phyloP scores from a whole-genome alignment of 176 grass and related monocot species.

The Musa troglodytarum region DNA sequence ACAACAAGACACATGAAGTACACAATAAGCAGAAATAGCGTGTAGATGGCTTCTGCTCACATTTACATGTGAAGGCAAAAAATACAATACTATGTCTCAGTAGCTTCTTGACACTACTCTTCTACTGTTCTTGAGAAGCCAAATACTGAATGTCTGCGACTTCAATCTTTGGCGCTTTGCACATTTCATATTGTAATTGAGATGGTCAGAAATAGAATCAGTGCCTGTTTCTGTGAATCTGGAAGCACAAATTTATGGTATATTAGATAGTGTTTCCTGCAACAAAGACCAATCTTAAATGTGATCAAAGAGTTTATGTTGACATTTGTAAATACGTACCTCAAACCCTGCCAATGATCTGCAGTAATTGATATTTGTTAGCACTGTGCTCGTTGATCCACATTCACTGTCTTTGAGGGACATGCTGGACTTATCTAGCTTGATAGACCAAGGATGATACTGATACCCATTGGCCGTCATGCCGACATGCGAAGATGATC shows the following conservation, averaged over 20 bases:
- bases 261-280: not conserved
- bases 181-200: not conserved
- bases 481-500: slow-evolving; percentile 37
- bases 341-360: slow-evolving; percentile 51
- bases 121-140: not conserved
- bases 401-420: slow-evolving; percentile 54
- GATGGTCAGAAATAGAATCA: not conserved
- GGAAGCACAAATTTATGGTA: not conserved
- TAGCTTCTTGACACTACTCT: not conserved
- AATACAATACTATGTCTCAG: not conserved
- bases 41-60: not conserved
- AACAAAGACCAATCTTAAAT: no score
- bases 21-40: not conserved
- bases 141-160: not conserved
- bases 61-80: not conserved
- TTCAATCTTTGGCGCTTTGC: not conserved
- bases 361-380: slow-evolving; percentile 44
- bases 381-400: slow-evolving; percentile 61
- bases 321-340: slow-evolving; percentile 16
- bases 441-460: slow-evolving; percentile 44
- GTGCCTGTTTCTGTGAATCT: not conserved
- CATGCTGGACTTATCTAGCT: slow-evolving; percentile 49
- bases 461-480: slow-evolving; percentile 11
- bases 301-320: not conserved
- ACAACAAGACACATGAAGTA: not conserved